phyloP scores from a whole-genome alignment of 805 yeast species.

The Wickerhamiella kurtzmanii region DNA sequence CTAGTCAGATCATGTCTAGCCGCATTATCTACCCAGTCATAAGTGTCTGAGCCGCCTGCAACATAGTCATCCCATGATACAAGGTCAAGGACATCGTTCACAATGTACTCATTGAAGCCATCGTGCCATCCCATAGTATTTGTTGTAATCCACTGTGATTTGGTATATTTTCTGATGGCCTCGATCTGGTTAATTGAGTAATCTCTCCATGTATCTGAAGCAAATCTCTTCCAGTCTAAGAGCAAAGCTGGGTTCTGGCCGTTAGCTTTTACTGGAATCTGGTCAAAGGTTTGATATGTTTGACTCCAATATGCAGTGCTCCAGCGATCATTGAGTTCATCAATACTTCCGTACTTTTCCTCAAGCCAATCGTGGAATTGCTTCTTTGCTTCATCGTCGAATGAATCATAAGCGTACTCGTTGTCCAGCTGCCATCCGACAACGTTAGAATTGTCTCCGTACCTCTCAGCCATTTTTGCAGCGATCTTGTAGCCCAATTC shows the following conservation, averaged over 20 bases:
- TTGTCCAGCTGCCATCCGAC: neutral
- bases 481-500: neutral
- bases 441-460: neutral
- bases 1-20: neutral
- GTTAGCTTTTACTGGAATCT: neutral
- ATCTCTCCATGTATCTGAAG: neutral
- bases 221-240: neutral
- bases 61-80: neutral
- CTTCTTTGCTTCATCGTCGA: neutral
- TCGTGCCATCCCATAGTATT: neutral
- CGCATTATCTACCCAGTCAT: neutral
- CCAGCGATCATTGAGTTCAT: neutral
- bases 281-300: neutral
- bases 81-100: neutral
- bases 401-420: neutral
- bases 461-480: neutral
- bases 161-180: neutral
- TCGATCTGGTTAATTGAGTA: neutral
- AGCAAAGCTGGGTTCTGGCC: neutral
- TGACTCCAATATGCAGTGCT: neutral
- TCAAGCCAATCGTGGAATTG: neutral
- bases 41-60: neutral
- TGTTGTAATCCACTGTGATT: neutral
- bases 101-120: neutral
- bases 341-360: neutral